These are phyloP conservation scores for Alternaria atra DNA, from an alignment of 2,329 filamentous ascomycete species.

Conservation along the genomic window DNA sequence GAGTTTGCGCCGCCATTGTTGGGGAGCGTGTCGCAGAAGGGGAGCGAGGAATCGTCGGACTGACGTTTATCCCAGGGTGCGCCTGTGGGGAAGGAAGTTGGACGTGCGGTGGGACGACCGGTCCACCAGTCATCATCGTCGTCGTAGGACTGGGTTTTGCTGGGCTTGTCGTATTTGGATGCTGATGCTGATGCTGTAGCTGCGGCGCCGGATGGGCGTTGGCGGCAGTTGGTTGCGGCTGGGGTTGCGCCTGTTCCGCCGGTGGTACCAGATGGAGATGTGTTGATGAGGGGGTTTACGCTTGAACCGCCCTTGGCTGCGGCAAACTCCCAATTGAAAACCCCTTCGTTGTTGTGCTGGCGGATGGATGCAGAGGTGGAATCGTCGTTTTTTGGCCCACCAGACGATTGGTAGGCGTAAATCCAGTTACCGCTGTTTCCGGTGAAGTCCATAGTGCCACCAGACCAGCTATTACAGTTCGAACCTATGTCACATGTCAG, in stretches of 20 bases:
- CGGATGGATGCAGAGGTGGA: constrained; percentile 54
- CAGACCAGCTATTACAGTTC: constrained; percentile 63
- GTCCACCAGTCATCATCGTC: constrained; percentile 4
- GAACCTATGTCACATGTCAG: constrained; percentile 50
- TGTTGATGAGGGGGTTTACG: constrained; percentile 54
- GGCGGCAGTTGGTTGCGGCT: constrained; percentile 42
- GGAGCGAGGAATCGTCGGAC: constrained; percentile 16
- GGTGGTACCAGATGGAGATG: constrained; percentile 31
- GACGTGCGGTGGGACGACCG: constrained; percentile 23
- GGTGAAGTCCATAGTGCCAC: constrained; percentile 62
- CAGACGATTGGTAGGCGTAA: constrained; percentile 56
- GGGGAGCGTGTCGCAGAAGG: constrained; percentile 41
- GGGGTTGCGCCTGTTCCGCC: constrained; percentile 19
- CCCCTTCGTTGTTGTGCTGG: constrained; percentile 55
- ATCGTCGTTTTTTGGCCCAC: constrained; percentile 59
- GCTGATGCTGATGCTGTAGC: background rate
- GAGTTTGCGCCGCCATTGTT: constrained; percentile 15
- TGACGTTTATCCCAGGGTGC: constrained; percentile 21
- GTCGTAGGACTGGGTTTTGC: background rate
- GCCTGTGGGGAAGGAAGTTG: constrained; percentile 26
- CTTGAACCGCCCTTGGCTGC: constrained; percentile 60
- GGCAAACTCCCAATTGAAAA: constrained; percentile 59
- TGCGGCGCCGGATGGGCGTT: constrained; percentile 33
- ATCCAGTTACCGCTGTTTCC: constrained; percentile 60
- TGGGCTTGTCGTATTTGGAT: background rate